Evolutionary conservation across 192 early-diverging fungal species (phyloP), one percentile per base, ranked within the genome.

Genomic region (Mortierella claussenii): DNA sequence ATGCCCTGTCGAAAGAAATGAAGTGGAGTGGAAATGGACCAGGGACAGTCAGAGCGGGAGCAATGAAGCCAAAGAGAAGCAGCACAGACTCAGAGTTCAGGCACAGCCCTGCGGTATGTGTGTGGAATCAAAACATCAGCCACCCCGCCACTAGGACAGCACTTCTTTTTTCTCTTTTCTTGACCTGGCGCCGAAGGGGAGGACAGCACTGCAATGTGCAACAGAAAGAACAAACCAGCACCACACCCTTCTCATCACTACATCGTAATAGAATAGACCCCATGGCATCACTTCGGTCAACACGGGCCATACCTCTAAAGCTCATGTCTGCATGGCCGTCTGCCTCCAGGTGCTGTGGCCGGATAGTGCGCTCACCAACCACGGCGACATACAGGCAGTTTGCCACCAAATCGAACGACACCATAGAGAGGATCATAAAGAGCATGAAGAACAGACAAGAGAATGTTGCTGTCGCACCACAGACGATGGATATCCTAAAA

Each of bases 371-470:
- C 53, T 17, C 36, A 49, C 2, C n/a, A n/a, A n/a, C n/a, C n/a
- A n/a, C n/a, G n/a, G n/a, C n/a, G n/a, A n/a, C 23, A 28, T 21
- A 21, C 2, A 42, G 52, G 12, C 21, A 26, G 18, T 61, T 69
- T 49, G 37, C 68, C 51, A 59, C 50, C 43, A 53, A 60, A n/a
- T 15, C 33, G 32, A 55, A 40, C 30, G n/a, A n/a, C n/a, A n/a
- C n/a, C n/a, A n/a, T n/a, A n/a, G n/a, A n/a, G n/a, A n/a, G n/a
- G n/a, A n/a, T n/a, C n/a, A n/a, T n/a, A n/a, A n/a, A n/a, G n/a
- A n/a, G n/a, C n/a, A n/a, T n/a, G n/a, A 69, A 69, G 61, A 69
- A 52, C 69, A 57, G 61, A n/a, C n/a, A 31, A 6, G 60, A 42
- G 18, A 20, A 27, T 20, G 31, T 27, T 2, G 4, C 17, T 24